Conservation (phyloP, 2,329 filamentous ascomycete species). For the Nemania abortiva region DNA sequence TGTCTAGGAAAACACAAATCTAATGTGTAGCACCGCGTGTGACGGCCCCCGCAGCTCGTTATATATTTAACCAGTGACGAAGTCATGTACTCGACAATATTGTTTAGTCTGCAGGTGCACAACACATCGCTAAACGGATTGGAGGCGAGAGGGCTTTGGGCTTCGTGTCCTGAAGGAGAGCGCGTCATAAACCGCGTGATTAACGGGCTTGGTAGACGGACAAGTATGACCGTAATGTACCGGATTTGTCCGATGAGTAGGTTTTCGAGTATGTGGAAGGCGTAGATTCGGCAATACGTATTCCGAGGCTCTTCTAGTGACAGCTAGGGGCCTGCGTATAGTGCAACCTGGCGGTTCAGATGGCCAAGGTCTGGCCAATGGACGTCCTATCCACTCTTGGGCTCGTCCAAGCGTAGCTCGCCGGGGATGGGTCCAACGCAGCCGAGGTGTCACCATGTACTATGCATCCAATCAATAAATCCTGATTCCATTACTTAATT, state of each 20-base stretch:
- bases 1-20: constrained; percentile 50
- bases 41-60: constrained; percentile 4
- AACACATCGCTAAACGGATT: constrained; percentile 11
- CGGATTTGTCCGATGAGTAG: constrained; percentile 31
- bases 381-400: constrained; percentile 15
- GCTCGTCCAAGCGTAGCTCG: constrained; percentile 17
- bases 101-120: constrained; percentile 19
- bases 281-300: constrained; percentile 46
- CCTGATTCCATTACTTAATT: constrained; percentile 42
- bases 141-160: constrained; percentile 9
- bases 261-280: constrained; percentile 39
- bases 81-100: constrained; percentile 7
- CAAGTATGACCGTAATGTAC: constrained; percentile 15
- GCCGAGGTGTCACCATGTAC: constrained; percentile 43
- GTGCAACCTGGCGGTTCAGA: constrained; percentile 31
- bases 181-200: constrained; percentile 16
- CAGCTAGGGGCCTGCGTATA: constrained; percentile 18
- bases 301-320: constrained; percentile 42
- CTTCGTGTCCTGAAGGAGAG: constrained; percentile 18
- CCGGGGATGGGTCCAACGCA: constrained; percentile 34
- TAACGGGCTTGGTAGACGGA: constrained; percentile 19
- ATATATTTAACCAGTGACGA: constrained; percentile 11
- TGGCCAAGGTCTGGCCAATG: no score
- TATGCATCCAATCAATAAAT: constrained; percentile 48
- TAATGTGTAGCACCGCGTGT: constrained; percentile 35